phyloP scores from a whole-genome alignment of 345 rosid genomes.

The Citrus unshiu region DNA sequence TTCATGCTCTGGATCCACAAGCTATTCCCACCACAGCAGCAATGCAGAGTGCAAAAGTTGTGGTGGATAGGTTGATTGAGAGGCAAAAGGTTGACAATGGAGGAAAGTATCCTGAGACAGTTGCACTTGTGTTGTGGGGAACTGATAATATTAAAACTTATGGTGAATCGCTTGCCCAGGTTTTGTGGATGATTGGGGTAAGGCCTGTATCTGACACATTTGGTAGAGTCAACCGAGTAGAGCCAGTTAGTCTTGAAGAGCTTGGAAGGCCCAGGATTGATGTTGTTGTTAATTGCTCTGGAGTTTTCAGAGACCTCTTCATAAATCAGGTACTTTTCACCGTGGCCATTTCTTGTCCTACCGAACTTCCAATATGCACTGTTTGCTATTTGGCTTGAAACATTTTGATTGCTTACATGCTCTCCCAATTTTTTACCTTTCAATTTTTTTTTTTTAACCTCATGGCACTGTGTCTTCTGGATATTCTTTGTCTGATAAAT shows the following conservation, averaged over 20 bases:
- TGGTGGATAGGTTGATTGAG: conserved; percentile 85
- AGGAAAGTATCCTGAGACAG: conserved; percentile 90
- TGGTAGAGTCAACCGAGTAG: conserved; percentile 93
- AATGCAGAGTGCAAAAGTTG: conserved; percentile 90
- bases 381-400: background rate
- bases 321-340: conserved; percentile 73
- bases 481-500: background rate
- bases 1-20: conserved; percentile 97
- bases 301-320: conserved; percentile 95
- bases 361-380: background rate
- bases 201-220: conserved; percentile 83
- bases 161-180: conserved; percentile 96
- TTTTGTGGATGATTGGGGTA: conserved; percentile 98
- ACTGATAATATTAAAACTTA: conserved; percentile 97
- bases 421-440: background rate
- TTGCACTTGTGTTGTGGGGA: conserved; percentile 98
- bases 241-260: conserved; percentile 86
- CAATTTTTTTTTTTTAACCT: background rate
- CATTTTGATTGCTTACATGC: background rate
- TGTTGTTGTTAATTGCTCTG: conserved; percentile 97
- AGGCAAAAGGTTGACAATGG: conserved; percentile 86
- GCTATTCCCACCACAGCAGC: conserved; percentile 97
- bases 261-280: conserved; percentile 99
- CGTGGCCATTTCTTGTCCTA: background rate
- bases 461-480: background rate